A percentile compares a stretch with the other conserved stretches of the same genome.
Conservation (phyloP, 768 basidiomycete genomes). For the Paxillus ammoniavirescens region DNA sequence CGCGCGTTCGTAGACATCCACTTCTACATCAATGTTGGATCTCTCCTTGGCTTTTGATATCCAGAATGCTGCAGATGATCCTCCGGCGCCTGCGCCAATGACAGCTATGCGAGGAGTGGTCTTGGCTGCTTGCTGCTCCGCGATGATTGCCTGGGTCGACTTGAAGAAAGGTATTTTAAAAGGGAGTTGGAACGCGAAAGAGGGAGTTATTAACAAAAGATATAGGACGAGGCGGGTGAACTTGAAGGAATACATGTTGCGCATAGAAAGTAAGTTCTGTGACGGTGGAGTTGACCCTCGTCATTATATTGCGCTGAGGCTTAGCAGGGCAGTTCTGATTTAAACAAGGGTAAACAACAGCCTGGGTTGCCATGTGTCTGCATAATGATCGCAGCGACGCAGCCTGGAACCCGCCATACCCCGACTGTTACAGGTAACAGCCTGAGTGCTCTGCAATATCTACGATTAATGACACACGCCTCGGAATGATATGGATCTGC, state of each 20-base stretch:
- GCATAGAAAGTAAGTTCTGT: neutral
- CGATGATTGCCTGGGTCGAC: slow-evolving; percentile 23
- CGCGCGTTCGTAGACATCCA: slow-evolving; percentile 82
- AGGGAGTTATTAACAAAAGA: slow-evolving; percentile 20
- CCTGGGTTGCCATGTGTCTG: neutral
- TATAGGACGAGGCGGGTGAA: slow-evolving; percentile 12
- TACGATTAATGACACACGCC: no score
- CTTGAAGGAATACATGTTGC: slow-evolving; percentile 14
- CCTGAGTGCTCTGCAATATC: no score
- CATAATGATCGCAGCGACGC: neutral
- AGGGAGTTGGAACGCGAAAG: slow-evolving; percentile 43
- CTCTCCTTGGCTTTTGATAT: slow-evolving; percentile 75
- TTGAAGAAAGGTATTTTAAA: slow-evolving; percentile 60
- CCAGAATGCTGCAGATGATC: slow-evolving; percentile 83
- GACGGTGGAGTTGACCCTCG: neutral
- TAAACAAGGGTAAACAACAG: neutral
- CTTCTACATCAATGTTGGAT: slow-evolving; percentile 63
- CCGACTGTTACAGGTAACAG: no score
- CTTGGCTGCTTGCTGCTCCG: slow-evolving; percentile 18
- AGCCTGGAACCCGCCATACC: no score
- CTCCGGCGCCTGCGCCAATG: slow-evolving; percentile 88
- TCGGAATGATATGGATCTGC: no score
- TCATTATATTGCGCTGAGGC: neutral
- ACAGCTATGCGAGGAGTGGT: slow-evolving; percentile 67
- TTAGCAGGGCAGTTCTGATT: neutral